Evolutionary conservation across 768 basidiomycete genomes (phyloP), one percentile per base, ranked within the genome.

Genomic region (Macrolepiota fuliginosa): DNA sequence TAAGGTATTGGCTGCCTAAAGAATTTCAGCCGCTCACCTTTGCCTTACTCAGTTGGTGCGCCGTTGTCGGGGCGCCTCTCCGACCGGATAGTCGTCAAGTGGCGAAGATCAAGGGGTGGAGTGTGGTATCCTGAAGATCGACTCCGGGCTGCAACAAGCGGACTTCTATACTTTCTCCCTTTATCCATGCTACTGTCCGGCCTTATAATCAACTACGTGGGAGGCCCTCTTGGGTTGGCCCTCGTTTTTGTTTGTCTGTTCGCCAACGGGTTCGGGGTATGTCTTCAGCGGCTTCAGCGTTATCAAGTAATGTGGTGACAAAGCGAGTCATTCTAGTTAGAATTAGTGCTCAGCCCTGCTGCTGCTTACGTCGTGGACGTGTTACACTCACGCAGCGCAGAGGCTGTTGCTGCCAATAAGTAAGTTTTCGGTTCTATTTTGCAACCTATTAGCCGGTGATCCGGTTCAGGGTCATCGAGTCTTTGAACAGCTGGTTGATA

Each of bases 81-180:
- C 0, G 90, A 91, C 69, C 62, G 64, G 22, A 72, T 80, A 0
- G 75, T 91, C 15, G 73, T 79, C 19, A 68, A 73, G 3, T 76
- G 78, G 0, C 79, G 81, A n/a, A 73, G 76, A 54, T 66, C 72
- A 3, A 81, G 87, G 22, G 78, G 77, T 0, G 87, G 86, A 1
- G 65, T 74, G 3, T 87, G 83, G 84, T 76, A 81, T 22, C 87
- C 87, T 0, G 87, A 89, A 67, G 87, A 87, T 64, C 79, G 87
- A 11, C 77, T 90, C 25, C 79, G 84, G 1, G 86, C 79, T 2
- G 73, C 82, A 1, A 68, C 83, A 29, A 63, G 76, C 5, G 83
- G 84, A 12, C 79, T 77, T 2, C 70, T 77, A 0, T 37, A 82
- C 17, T 71, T 89, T 25, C 74, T 81, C 2, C 90, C 89, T 0